These are phyloP conservation scores for Chaetomidium leptoderma DNA, from an alignment of 495 filamentous ascomycete genomes.

Conservation along the genomic window DNA sequence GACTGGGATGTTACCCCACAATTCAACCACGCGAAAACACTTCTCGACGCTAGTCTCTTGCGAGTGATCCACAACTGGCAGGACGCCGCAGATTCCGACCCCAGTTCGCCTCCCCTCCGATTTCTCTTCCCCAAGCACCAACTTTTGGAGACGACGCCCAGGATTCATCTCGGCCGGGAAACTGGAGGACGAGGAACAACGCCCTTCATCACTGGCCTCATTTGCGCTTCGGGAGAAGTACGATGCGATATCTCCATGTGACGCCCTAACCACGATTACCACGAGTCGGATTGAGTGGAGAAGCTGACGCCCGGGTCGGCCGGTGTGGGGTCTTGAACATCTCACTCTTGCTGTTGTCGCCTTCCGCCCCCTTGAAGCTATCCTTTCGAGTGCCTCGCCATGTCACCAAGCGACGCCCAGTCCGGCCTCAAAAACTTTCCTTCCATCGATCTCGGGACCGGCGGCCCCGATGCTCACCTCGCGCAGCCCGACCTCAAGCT, in stretches of 20 bases:
- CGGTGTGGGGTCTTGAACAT: conserved; percentile 22
- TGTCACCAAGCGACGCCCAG: conserved; percentile 28
- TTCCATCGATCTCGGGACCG: conserved; percentile 28
- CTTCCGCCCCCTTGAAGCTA: neutral
- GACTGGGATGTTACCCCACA: conserved; percentile 30
- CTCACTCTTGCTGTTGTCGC: conserved; percentile 15
- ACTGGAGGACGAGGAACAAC: neutral
- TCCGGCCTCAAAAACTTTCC: conserved; percentile 23
- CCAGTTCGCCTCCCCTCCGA: conserved; percentile 25
- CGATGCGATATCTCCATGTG: conserved; percentile 25
- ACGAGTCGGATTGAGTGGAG: conserved; percentile 28
- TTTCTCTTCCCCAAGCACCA: conserved; percentile 18
- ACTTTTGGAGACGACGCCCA: conserved; percentile 13
- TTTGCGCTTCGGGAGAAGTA: conserved; percentile 5
- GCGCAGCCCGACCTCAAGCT: conserved; percentile 30
- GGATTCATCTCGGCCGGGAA: conserved; percentile 5
- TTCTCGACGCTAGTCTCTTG: conserved; percentile 14
- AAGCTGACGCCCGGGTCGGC: conserved; percentile 17
- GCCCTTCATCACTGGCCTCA: neutral
- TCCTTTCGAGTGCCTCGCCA: conserved; percentile 15
- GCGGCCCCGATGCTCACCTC: conserved; percentile 22
- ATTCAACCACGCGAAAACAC: conserved; percentile 29
- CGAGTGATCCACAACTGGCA: conserved; percentile 18
- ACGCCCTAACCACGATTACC: conserved; percentile 16
- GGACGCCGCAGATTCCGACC: conserved; percentile 22